Evolutionary conservation across 2,329 filamentous ascomycete genomes (phyloP).

Genomic region (Talaromyces sp.): DNA sequence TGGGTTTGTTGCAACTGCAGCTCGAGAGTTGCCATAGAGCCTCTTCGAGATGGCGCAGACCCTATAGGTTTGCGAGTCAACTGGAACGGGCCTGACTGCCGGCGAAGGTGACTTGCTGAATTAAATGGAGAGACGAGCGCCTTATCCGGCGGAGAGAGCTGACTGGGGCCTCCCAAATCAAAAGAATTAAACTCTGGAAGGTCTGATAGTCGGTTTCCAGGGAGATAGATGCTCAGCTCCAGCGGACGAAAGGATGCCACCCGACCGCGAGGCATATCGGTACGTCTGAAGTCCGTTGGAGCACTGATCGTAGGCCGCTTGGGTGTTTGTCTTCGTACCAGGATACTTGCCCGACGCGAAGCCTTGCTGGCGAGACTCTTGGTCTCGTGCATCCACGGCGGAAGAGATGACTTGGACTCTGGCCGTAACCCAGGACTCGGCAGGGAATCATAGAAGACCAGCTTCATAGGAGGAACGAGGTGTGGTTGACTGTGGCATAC

Average conservation of each 20-base stretch:
- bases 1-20: constrained; percentile 6
- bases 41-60: constrained; percentile 21
- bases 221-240: constrained; percentile 44
- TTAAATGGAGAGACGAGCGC: constrained; percentile 23
- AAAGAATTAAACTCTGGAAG: constrained; percentile 41
- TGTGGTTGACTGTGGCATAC: constrained; percentile 44
- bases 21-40: constrained; percentile 11
- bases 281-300: constrained; percentile 39
- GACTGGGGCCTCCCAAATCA: constrained; percentile 25
- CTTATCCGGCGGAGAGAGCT: constrained; percentile 29
- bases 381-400: constrained; percentile 37
- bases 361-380: constrained; percentile 33
- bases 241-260: constrained; percentile 34
- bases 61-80: constrained; percentile 35
- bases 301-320: constrained; percentile 35
- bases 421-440: constrained; percentile 28
- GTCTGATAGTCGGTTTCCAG: constrained; percentile 41
- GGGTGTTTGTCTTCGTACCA: constrained; percentile 28
- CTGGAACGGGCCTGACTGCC: constrained; percentile 23
- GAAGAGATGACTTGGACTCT: constrained; percentile 28
- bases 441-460: constrained; percentile 38
- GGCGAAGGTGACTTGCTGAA: constrained; percentile 16
- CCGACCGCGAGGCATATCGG: constrained; percentile 21
- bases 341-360: constrained; percentile 38
- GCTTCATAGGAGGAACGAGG: constrained; percentile 43